Evolutionary conservation across 306 rosid species (phyloP).

Genomic region (Prunus fruticosa): DNA sequence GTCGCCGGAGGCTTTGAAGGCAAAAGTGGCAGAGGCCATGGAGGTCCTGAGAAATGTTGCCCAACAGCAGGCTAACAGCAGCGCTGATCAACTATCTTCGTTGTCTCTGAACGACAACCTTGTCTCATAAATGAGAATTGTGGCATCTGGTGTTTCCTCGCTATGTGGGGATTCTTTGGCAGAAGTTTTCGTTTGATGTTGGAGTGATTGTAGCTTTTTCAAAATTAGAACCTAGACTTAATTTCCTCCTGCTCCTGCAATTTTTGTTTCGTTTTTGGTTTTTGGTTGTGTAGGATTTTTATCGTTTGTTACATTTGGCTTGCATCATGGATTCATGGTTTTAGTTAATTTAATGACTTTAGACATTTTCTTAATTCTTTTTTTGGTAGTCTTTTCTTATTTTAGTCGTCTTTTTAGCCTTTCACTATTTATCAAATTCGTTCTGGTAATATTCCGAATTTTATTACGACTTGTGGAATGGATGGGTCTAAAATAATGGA

Average conservation of each 20-base stretch:
- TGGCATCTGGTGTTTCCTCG: not conserved
- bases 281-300: not conserved
- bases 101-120: constrained; percentile 55
- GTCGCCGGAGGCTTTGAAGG: constrained; percentile 72
- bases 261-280: not conserved
- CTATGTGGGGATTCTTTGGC: not conserved
- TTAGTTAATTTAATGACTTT: no score
- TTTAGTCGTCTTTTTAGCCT: no score
- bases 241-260: not conserved
- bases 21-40: constrained; percentile 70
- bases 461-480: no score
- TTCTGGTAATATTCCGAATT: no score
- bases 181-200: not conserved
- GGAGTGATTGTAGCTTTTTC: not conserved
- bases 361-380: no score
- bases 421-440: no score
- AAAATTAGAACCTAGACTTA: not conserved
- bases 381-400: no score
- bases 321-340: not conserved
- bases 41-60: constrained; percentile 70
- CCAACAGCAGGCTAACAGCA: constrained; percentile 45
- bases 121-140: constrained; percentile 23
- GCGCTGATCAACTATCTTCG: constrained; percentile 57
- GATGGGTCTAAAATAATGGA: no score
- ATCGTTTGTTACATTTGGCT: not conserved